These are phyloP conservation scores for Lyophyllum atratum DNA, from an alignment of 768 basidiomycete genomes.

Conservation along the genomic window DNA sequence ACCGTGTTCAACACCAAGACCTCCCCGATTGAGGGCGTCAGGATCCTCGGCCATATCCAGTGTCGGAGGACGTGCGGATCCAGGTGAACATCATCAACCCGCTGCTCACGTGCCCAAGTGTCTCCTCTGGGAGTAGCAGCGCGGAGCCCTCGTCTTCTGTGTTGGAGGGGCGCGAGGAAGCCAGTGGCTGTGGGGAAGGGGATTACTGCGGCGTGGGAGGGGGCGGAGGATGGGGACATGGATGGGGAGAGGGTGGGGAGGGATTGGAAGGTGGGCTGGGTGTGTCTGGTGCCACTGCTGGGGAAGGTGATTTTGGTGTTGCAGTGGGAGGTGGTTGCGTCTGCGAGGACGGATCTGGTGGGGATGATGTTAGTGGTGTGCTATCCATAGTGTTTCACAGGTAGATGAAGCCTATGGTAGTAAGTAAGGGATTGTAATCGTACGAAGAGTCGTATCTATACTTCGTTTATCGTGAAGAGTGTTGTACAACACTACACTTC, in stretches of 20 bases:
- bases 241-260: slow-evolving; percentile 7
- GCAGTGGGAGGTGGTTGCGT: slow-evolving; percentile 6
- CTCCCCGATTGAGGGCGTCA: slow-evolving; percentile 14
- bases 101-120: background rate
- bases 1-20: slow-evolving; percentile 25
- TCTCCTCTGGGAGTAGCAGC: background rate
- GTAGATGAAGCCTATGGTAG: no score
- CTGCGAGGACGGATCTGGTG: background rate
- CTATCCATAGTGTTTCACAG: background rate
- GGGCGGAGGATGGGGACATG: slow-evolving; percentile 16
- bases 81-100: slow-evolving; percentile 3
- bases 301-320: slow-evolving; percentile 20
- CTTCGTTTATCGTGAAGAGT: no score
- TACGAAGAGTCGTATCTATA: no score
- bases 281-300: slow-evolving; percentile 20
- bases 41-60: slow-evolving; percentile 24
- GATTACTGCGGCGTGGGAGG: slow-evolving; percentile 28
- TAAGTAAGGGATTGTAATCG: no score
- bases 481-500: no score
- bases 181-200: slow-evolving; percentile 16
- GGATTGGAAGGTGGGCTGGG: slow-evolving; percentile 25
- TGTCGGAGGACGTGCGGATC: slow-evolving; percentile 19
- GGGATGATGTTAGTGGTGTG: background rate
- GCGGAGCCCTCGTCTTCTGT: background rate
- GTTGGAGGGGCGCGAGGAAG: background rate